These are phyloP conservation scores for Syncephalastrum racemosum DNA, from an alignment of 371 early-diverging fungal genomes.

Conservation along the genomic window DNA sequence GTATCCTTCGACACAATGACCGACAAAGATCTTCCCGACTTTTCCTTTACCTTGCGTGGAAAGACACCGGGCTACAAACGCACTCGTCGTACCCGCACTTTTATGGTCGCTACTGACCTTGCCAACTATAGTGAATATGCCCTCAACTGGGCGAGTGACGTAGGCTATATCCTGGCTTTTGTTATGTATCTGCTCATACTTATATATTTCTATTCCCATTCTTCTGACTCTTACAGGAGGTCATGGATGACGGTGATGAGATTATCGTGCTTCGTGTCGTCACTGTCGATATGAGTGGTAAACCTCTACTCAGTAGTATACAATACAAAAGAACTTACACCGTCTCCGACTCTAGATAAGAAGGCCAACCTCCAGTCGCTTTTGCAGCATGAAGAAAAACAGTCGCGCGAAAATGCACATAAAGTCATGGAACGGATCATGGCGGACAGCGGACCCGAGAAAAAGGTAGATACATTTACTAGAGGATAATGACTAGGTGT, in stretches of 20 bases:
- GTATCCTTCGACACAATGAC: conserved; percentile 65
- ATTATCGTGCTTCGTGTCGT: conserved; percentile 51
- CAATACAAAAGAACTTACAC: not conserved
- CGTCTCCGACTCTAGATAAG: conserved; percentile 29
- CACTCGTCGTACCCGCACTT: conserved; percentile 50
- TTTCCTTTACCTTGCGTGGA: conserved; percentile 57
- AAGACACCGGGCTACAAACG: conserved; percentile 52
- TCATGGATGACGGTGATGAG: conserved; percentile 65
- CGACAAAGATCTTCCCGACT: conserved; percentile 51
- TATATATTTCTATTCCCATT: no score
- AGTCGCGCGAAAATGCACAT: conserved; percentile 50
- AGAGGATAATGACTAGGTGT: not conserved
- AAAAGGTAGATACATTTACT: conserved; percentile 17
- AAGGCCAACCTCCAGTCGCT: conserved; percentile 39
- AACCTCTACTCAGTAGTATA: not conserved
- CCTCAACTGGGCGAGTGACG: conserved; percentile 56
- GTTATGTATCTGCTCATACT: no score
- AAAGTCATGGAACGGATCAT: conserved; percentile 54
- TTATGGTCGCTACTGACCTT: conserved; percentile 61
- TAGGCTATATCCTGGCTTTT: conserved; percentile 20
- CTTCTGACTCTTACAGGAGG: conserved; percentile 31
- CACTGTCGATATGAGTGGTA: conserved; percentile 46
- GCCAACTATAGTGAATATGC: conserved; percentile 64
- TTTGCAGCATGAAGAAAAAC: conserved; percentile 44
- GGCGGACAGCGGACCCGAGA: conserved; percentile 23